A percentile compares a stretch with the other conserved stretches of the same genome.
These are phyloP conservation scores for Panaeolus cyanescens DNA, from an alignment of 768 basidiomycete genomes.

Conservation along the genomic window DNA sequence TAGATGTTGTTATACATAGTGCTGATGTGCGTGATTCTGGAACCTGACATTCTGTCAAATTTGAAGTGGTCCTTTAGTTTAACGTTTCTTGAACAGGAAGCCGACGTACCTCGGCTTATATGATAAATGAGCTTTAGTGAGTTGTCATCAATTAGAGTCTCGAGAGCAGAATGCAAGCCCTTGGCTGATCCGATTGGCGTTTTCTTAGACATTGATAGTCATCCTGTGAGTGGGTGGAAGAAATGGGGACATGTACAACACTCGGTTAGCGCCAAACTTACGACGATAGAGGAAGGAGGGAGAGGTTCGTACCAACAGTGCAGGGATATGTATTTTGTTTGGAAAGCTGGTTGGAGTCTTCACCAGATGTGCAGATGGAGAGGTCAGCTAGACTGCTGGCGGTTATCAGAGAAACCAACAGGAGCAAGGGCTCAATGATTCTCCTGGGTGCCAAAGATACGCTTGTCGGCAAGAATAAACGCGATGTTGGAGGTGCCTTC, in stretches of 20 bases:
- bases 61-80: not conserved
- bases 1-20: slow-evolving; percentile 87
- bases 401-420: too few relatives aligned
- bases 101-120: slow-evolving; percentile 84
- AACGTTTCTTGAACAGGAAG: not conserved
- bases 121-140: slow-evolving; percentile 92
- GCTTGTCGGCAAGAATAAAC: too few relatives aligned
- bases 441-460: too few relatives aligned
- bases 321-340: not conserved
- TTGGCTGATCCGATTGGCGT: not conserved
- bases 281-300: not conserved
- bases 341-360: not conserved
- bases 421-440: too few relatives aligned
- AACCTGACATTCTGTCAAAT: slow-evolving; percentile 78
- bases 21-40: slow-evolving; percentile 61
- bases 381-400: slow-evolving; percentile 1
- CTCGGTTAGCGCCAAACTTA: not conserved
- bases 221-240: not conserved
- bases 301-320: not conserved
- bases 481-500: too few relatives aligned
- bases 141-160: slow-evolving; percentile 82
- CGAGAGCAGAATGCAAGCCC: slow-evolving; percentile 51
- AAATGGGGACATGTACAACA: not conserved
- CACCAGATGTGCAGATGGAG: not conserved
- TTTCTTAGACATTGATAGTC: not conserved